phyloP scores from a whole-genome alignment of 768 basidiomycete species.

The Royoungia palumana region DNA sequence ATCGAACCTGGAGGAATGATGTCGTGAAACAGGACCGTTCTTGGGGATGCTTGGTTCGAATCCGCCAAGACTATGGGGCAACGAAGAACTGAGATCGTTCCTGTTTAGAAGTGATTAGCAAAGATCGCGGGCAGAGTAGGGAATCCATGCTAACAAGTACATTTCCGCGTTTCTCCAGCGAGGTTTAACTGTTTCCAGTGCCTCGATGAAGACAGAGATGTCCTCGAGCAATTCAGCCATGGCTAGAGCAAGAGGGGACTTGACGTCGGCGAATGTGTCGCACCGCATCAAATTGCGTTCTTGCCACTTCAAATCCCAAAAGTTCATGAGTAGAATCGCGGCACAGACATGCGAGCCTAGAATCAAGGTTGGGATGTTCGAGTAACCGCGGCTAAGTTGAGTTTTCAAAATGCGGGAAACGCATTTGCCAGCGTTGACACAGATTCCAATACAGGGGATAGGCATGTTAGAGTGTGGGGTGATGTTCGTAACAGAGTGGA shows the following conservation, averaged over 20 bases:
- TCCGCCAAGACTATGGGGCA: slow-evolving; percentile 26
- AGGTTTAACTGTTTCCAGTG: slow-evolving; percentile 23
- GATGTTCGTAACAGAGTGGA: slow-evolving; percentile 22
- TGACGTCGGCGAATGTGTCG: slow-evolving; percentile 26
- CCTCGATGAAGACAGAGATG: slow-evolving; percentile 27
- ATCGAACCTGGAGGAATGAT: slow-evolving; percentile 8
- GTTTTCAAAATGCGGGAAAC: slow-evolving; percentile 57
- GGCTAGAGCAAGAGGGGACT: slow-evolving; percentile 25
- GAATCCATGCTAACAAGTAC: slow-evolving; percentile 32
- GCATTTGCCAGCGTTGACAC: slow-evolving; percentile 58
- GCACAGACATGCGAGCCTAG: slow-evolving; percentile 49
- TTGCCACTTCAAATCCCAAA: slow-evolving; percentile 56
- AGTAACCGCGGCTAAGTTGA: slow-evolving; percentile 44
- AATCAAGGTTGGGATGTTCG: slow-evolving; percentile 42
- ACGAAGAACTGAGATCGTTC: slow-evolving; percentile 26
- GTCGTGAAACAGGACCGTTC: slow-evolving; percentile 3
- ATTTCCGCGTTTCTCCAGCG: slow-evolving; percentile 35
- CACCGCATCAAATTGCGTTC: slow-evolving; percentile 34
- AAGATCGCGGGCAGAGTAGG: slow-evolving; percentile 18
- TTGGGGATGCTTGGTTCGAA: slow-evolving; percentile 18
- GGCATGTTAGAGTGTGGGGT: slow-evolving; percentile 31
- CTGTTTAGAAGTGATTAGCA: slow-evolving; percentile 33
- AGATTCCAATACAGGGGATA: slow-evolving; percentile 54
- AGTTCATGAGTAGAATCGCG: slow-evolving; percentile 48
- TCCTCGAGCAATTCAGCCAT: slow-evolving; percentile 33